A percentile compares a stretch with the other conserved stretches of the same genome.
Conservation (phyloP, 176 grass and related monocot genomes). For the Paspalum vaginatum region DNA sequence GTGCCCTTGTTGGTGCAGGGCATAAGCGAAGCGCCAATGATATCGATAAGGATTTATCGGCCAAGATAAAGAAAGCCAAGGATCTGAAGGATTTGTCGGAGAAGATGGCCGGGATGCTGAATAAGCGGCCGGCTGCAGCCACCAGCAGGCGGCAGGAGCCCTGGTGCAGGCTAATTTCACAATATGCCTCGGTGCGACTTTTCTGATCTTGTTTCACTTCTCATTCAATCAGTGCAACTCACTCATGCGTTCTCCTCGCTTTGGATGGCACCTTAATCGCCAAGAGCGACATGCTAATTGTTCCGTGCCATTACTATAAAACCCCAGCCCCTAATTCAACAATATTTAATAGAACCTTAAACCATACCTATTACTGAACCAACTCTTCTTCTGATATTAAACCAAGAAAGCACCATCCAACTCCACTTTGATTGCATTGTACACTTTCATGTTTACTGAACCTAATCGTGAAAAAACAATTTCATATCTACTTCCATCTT, state of each 20-base stretch:
- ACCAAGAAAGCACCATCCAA: neutral
- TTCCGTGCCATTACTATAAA: constrained; percentile 4
- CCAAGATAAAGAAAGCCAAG: constrained; percentile 46
- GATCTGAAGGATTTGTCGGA: constrained; percentile 54
- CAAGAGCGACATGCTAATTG: neutral
- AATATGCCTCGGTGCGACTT: constrained; percentile 54
- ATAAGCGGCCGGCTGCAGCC: constrained; percentile 17
- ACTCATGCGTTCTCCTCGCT: neutral
- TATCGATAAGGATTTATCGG: constrained; percentile 36
- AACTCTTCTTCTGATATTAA: neutral
- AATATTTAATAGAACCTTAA: neutral
- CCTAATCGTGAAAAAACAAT: neutral
- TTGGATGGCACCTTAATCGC: neutral
- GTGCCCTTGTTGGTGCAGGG: constrained; percentile 26
- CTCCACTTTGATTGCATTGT: neutral
- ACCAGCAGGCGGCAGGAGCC: constrained; percentile 41
- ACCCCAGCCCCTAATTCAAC: constrained; percentile 1
- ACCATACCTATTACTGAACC: neutral
- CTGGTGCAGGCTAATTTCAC: constrained; percentile 75
- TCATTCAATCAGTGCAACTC: neutral
- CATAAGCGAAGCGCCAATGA: constrained; percentile 28
- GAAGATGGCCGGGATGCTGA: constrained; percentile 41
- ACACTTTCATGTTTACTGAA: neutral
- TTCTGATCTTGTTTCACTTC: neutral
- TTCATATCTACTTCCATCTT: constrained; percentile 6